Evolutionary conservation across 805 yeast species (phyloP), one percentile per base, ranked within the genome.

Genomic region (Debaryomyces maramus): DNA sequence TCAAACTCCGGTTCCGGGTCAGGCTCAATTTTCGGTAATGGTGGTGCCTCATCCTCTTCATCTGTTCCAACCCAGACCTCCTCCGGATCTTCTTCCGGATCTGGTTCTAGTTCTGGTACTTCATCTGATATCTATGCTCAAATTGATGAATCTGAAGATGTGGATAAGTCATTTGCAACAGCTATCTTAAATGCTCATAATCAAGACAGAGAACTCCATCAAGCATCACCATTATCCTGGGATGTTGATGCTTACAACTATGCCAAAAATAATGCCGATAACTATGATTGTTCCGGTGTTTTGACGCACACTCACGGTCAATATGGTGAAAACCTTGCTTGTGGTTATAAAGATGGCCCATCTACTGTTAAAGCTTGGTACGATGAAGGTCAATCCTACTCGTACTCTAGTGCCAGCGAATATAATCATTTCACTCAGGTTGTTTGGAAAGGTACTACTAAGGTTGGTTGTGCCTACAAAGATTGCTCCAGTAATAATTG

Each of bases 381-480:
- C 44, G 62, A 46, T 13, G 71, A 65, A 43, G 67, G 65, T 3
- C 41, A 44, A 8, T 39, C 56, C 15, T 64, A 54, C 44, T 45
- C 50, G 41, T 65, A 56, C 45, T 22, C 36, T n/a, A 24, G 55
- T 4, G 57, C 55, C 22, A 52, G 55, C 43, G 48, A 52, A 9
- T 63, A 55, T 43, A 53, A 61, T 44, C 66, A 61, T n/a, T 88
- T 86, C 64, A 84, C 95, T 15, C 93, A 85, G 59, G 66, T 87
- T 30, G 78, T 87, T 18, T 87, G 95, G 95, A 74, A 70, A 47
- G 60, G 66, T 19, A 67, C 87, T 19, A 70, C 80, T 9, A 60
- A 70, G 45, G 41, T 87, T 11, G 95, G 95, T 13, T 87, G 95
- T 66, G 93, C 84, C 37, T 66, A 70, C 60, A 81, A 78, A 55